Evolutionary conservation across 768 basidiomycete species (phyloP).

Genomic region (Daedalea quercina): DNA sequence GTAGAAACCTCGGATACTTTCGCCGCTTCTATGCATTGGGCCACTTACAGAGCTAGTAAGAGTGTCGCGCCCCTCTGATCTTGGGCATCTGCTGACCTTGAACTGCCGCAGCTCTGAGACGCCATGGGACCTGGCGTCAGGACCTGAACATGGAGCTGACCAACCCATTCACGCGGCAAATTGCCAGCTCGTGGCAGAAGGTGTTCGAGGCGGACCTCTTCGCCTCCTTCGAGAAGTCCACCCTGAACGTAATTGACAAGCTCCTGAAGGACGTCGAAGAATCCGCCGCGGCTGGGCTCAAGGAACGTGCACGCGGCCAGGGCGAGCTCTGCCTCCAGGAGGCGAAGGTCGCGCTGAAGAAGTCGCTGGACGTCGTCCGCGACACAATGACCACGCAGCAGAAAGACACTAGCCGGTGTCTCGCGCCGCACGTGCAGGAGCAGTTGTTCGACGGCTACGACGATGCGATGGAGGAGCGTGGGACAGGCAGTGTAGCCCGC

Average conservation of each 20-base stretch:
- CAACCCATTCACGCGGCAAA: constrained; percentile 50
- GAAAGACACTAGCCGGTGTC: constrained; percentile 51
- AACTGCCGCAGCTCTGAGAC: constrained; percentile 33
- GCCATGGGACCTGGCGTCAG: constrained; percentile 48
- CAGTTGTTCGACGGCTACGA: constrained; percentile 47
- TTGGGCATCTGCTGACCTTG: not conserved
- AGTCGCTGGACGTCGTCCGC: constrained; percentile 40
- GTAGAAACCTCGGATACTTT: constrained; percentile 43
- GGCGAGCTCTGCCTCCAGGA: constrained; percentile 46
- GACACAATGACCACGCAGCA: constrained; percentile 47
- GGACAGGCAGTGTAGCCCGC: constrained; percentile 48
- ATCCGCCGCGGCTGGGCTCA: constrained; percentile 43
- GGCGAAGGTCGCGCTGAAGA: constrained; percentile 40
- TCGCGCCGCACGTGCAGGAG: constrained; percentile 49
- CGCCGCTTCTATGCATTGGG: constrained; percentile 52
- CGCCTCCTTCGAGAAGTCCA: constrained; percentile 35
- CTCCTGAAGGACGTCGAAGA: constrained; percentile 47
- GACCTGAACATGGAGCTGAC: constrained; percentile 56
- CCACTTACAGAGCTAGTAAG: constrained; percentile 51
- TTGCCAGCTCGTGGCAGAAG: constrained; percentile 51
- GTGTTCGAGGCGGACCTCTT: constrained; percentile 59
- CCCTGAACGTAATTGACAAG: constrained; percentile 30
- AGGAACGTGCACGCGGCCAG: constrained; percentile 45
- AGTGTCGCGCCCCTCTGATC: not conserved
- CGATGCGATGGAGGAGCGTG: constrained; percentile 46